Evolutionary conservation across 2,329 filamentous ascomycete genomes (phyloP).

Genomic region (Diaporthe ampelina): DNA sequence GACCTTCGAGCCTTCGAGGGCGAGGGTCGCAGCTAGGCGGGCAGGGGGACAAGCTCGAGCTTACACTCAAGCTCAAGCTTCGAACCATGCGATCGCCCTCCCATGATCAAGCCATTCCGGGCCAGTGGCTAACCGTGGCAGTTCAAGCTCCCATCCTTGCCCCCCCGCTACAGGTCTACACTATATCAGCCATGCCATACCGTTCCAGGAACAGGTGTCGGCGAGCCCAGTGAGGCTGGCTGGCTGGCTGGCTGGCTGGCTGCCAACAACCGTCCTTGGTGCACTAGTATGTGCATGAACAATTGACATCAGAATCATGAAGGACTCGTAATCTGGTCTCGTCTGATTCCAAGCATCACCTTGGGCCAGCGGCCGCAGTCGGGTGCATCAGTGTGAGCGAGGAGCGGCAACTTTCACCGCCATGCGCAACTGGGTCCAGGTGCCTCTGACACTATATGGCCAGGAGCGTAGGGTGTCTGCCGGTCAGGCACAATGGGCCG

Average conservation of each 20-base stretch:
- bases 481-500: slow-evolving; percentile 10
- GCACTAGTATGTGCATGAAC: not conserved
- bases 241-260: not conserved
- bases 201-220: slow-evolving; percentile 11
- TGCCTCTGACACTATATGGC: not conserved
- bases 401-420: not conserved
- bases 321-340: slow-evolving; percentile 18
- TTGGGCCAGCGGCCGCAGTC: slow-evolving; percentile 21
- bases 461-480: not conserved
- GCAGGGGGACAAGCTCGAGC: slow-evolving; percentile 23
- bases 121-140: slow-evolving; percentile 7
- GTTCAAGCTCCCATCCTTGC: slow-evolving; percentile 36
- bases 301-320: slow-evolving; percentile 15
- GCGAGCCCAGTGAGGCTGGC: not conserved
- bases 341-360: not conserved
- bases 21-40: not conserved
- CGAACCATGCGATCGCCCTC: slow-evolving; percentile 20
- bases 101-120: slow-evolving; percentile 13
- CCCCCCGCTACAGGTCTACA: not conserved
- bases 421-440: not conserved
- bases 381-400: slow-evolving; percentile 11
- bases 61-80: slow-evolving; percentile 32
- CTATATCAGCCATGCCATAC: slow-evolving; percentile 5
- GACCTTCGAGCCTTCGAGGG: not conserved
- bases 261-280: not conserved